These are phyloP conservation scores for Candida golubevii DNA, from an alignment of 805 yeast species.

Conservation along the genomic window DNA sequence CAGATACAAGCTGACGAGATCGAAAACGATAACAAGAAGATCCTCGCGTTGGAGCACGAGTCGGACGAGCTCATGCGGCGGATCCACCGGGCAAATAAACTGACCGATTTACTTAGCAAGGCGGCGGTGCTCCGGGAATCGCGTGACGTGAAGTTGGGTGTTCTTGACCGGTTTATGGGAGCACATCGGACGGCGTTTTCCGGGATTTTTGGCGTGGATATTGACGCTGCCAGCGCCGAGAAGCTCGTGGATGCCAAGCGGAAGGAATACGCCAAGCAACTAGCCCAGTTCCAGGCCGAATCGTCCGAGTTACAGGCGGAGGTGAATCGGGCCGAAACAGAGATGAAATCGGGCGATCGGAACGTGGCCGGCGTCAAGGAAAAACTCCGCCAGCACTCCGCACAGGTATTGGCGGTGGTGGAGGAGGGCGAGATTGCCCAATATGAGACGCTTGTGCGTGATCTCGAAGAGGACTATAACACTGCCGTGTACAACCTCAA, in stretches of 20 bases:
- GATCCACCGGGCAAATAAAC: constrained; percentile 49
- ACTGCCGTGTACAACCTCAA: constrained; percentile 62
- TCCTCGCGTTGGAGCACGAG: constrained; percentile 28
- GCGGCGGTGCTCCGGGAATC: constrained; percentile 43
- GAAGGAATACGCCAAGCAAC: background rate
- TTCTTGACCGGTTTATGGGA: constrained; percentile 24
- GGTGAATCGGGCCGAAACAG: background rate
- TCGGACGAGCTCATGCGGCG: constrained; percentile 52
- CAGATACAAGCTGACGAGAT: constrained; percentile 31
- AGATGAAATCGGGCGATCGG: constrained; percentile 2
- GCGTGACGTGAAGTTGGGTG: constrained; percentile 23
- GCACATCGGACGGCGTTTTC: constrained; percentile 21
- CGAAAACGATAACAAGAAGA: constrained; percentile 31
- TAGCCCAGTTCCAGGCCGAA: background rate
- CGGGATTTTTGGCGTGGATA: constrained; percentile 11
- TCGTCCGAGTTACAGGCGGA: background rate
- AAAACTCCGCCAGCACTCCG: constrained; percentile 4
- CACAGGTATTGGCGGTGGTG: constrained; percentile 23
- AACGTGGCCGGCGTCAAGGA: background rate
- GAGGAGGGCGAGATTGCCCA: constrained; percentile 41
- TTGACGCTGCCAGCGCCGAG: constrained; percentile 16
- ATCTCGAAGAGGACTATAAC: constrained; percentile 58
- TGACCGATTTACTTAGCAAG: constrained; percentile 56
- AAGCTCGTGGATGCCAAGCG: constrained; percentile 5
- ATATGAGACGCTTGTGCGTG: constrained; percentile 47